Evolutionary conservation across 768 basidiomycete species (phyloP).

Genomic region (Collybia sordida): DNA sequence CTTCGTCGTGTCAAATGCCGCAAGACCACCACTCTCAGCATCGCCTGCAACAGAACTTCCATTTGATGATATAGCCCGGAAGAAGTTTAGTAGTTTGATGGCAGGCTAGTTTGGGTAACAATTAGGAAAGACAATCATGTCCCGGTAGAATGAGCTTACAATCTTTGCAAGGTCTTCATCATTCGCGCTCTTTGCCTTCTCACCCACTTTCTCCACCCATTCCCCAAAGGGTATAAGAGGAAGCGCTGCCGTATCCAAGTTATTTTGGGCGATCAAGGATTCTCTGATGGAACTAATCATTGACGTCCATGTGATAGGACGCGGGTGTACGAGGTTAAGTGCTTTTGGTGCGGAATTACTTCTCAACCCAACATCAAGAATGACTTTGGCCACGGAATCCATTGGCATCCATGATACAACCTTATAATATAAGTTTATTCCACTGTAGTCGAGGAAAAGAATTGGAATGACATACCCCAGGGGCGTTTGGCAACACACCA

Average conservation of each 20-base stretch:
- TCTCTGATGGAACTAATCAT: conserved; percentile 6
- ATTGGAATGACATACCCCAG: conserved; percentile 22
- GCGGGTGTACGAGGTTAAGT: conserved; percentile 32
- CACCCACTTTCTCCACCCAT: conserved; percentile 20
- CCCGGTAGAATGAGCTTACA: conserved; percentile 7
- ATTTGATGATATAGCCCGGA: conserved; percentile 2
- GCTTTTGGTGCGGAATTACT: conserved; percentile 14
- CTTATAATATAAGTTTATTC: conserved; percentile 6
- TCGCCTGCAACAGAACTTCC: not conserved
- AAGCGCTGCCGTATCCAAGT: no score
- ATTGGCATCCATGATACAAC: conserved; percentile 28
- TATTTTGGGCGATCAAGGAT: not conserved
- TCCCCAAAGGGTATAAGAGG: conserved; percentile 16
- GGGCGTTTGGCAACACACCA: conserved; percentile 23
- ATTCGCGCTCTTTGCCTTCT: not conserved
- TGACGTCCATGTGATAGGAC: conserved; percentile 22
- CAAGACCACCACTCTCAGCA: conserved; percentile 20
- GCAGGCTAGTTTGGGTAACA: conserved; percentile 6
- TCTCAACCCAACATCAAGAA: conserved; percentile 26
- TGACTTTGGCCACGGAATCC: conserved; percentile 21
- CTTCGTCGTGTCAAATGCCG: conserved; percentile 26
- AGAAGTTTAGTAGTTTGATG: conserved; percentile 14
- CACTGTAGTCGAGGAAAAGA: not conserved
- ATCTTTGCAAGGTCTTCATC: conserved; percentile 8
- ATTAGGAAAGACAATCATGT: not conserved